Base-by-base conservation (phyloP, 2,329 filamentous ascomycete species). In the Colletotrichum tropicicola region DNA sequence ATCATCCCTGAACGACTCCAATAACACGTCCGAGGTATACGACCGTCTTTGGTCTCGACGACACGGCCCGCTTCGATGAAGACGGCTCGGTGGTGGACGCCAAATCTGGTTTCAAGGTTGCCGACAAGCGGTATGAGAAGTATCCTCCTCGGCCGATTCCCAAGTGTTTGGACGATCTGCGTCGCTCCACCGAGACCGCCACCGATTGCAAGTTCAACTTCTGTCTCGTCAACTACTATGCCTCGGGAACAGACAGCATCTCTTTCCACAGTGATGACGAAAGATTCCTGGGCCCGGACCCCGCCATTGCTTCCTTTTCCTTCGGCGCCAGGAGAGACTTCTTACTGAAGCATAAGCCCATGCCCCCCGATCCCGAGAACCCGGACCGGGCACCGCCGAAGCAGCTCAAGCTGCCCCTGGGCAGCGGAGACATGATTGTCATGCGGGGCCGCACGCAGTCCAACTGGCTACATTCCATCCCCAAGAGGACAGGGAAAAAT, bases 221-320 rank as follows among this genome's bases (percentile, higher is more conserved):
- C 73, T 92, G 89, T 65, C 83, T 95, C 1, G 91, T 95, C 5
- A 95, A 95, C 72, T 95, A 95, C 78, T 95, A 95, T 73, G 89
- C 90, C n/a, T 87, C 86, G 4, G 92, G 92, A 0, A 80, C 87
- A 6, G 92, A 95, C 74, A 92, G 90, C 69, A 95, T 95, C 51
- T 86, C 89, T 10, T 95, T 91, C 72, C 92, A 95, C 75, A 92
- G 89, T 51, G 92, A 95, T 69, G 92, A 95, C 71, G 92, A 95
- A 79, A 82, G 87, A 6, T 96, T 95, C 69, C 83, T 95, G 0
- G 92, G 92, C 0, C 68, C 78, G 0, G 79, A 90, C 17, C 92
- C 92, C 0, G 86, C 88, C 8, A 94, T 95, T 57, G 92, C 92
- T 1, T 93, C 90, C 0, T 89, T 94, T 71, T 90, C 89, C 1